Percentiles rank a stretch among this genome's conserved stretches.
These are phyloP conservation scores for Raffaelea deltoideospora DNA, from an alignment of 2,329 filamentous ascomycete species.

Conservation along the genomic window DNA sequence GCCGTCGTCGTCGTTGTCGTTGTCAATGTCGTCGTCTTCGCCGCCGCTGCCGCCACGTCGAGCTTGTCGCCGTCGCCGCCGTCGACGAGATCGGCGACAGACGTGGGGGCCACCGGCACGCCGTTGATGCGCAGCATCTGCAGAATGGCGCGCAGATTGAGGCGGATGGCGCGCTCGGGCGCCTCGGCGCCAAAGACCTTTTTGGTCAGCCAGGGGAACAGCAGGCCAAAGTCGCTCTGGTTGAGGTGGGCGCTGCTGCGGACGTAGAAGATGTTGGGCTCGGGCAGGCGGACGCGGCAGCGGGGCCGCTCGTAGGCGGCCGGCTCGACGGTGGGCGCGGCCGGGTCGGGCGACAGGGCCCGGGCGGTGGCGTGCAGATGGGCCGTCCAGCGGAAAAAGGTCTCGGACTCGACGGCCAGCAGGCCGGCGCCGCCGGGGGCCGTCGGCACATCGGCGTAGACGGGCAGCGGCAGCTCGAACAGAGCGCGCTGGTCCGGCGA, in stretches of 20 bases:
- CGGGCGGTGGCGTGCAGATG: conserved; percentile 57
- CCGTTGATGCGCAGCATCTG: conserved; percentile 38
- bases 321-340: conserved; percentile 23
- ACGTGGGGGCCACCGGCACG: conserved; percentile 33
- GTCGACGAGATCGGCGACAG: conserved; percentile 32
- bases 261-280: conserved; percentile 62
- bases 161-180: conserved; percentile 40
- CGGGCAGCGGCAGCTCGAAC: conserved; percentile 58
- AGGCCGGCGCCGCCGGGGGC: conserved; percentile 42
- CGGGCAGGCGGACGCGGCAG: conserved; percentile 24
- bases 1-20: not conserved
- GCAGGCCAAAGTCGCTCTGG: conserved; percentile 69
- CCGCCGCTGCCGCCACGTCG: conserved; percentile 7
- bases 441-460: conserved; percentile 35
- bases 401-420: conserved; percentile 58
- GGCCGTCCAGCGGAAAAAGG: conserved; percentile 63
- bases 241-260: conserved; percentile 61
- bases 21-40: no score
- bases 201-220: conserved; percentile 59
- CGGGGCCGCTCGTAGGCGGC: conserved; percentile 26
- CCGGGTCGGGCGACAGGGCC: conserved; percentile 43
- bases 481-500: conserved; percentile 47
- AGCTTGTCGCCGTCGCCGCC: conserved; percentile 24
- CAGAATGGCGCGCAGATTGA: conserved; percentile 43
- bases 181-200: conserved; percentile 41